phyloP scores from a whole-genome alignment of 306 rosid genomes.

The Lathyrus oleraceus region DNA sequence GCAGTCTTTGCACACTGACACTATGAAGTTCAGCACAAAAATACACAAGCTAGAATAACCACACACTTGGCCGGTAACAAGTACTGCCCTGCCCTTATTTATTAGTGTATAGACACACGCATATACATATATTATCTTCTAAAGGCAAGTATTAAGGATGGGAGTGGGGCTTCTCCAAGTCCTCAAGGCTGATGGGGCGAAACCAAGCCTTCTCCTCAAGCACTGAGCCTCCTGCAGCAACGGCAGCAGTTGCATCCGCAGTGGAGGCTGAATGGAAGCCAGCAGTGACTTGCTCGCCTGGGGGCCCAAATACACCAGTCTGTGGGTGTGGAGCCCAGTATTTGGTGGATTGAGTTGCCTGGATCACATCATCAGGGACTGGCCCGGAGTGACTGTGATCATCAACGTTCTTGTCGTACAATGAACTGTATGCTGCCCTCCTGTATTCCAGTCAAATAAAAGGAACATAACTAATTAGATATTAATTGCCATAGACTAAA shows the following conservation, averaged over 20 bases:
- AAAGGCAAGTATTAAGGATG: constrained; percentile 5
- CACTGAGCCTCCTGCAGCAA: constrained; percentile 41
- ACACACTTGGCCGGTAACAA: constrained; percentile 26
- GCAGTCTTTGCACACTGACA: constrained; percentile 8
- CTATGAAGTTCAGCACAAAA: constrained; percentile 19
- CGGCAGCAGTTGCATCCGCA: constrained; percentile 25
- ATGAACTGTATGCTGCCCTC: constrained; percentile 63
- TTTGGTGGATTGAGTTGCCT: constrained; percentile 50
- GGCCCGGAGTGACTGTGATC: constrained; percentile 49
- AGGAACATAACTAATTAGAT: neutral
- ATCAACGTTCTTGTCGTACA: constrained; percentile 84
- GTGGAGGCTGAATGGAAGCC: constrained; percentile 25
- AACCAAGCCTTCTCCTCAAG: constrained; percentile 93
- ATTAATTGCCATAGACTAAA: neutral
- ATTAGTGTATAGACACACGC: neutral
- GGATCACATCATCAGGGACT: constrained; percentile 74
- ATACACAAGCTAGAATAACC: constrained; percentile 31
- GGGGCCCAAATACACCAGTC: constrained; percentile 93
- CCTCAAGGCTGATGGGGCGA: constrained; percentile 86
- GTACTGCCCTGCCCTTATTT: constrained; percentile 32
- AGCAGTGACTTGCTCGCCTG: constrained; percentile 3
- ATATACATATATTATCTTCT: constrained; percentile 5
- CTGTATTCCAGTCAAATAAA: constrained; percentile 34
- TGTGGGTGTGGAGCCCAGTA: constrained; percentile 95
- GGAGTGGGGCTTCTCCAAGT: constrained; percentile 81